phyloP scores from a whole-genome alignment of 2,329 filamentous ascomycete genomes.

The Pyrenophora seminiperda region DNA sequence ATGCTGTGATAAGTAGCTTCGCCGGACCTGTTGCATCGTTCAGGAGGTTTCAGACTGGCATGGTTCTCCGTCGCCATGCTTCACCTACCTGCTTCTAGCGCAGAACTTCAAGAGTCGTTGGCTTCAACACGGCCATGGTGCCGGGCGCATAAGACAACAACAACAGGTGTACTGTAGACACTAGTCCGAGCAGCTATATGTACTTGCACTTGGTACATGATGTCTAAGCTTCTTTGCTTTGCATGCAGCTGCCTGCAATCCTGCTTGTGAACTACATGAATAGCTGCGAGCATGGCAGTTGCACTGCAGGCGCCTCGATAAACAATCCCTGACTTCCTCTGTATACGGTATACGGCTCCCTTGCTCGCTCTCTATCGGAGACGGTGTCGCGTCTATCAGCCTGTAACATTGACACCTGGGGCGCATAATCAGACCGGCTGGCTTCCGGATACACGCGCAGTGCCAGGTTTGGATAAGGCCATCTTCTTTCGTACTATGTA shows the following conservation, averaged over 20 bases:
- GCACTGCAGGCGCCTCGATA: not conserved
- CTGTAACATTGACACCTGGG: not conserved
- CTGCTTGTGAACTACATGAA: not conserved
- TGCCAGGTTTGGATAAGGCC: constrained; percentile 4
- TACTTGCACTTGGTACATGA: not conserved
- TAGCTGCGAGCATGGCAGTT: not conserved
- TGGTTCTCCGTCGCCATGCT: constrained; percentile 24
- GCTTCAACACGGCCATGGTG: not conserved
- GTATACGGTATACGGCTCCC: not conserved
- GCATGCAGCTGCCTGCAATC: not conserved
- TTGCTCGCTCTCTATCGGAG: not conserved
- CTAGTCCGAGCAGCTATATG: not conserved
- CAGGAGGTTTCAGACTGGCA: constrained; percentile 29
- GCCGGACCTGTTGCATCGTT: constrained; percentile 18
- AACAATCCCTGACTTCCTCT: not conserved
- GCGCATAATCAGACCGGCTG: not conserved
- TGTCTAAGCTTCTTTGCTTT: too few relatives aligned
- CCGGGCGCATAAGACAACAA: constrained; percentile 1
- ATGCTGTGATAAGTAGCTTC: constrained; percentile 3
- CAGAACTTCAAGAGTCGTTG: constrained; percentile 16
- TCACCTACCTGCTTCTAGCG: constrained; percentile 28
- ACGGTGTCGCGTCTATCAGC: not conserved
- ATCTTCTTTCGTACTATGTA: not conserved
- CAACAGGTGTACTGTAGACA: not conserved
- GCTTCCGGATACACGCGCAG: constrained; percentile 4